These are phyloP conservation scores for Dicorynia guianensis DNA, from an alignment of 306 rosid species.

Conservation along the genomic window DNA sequence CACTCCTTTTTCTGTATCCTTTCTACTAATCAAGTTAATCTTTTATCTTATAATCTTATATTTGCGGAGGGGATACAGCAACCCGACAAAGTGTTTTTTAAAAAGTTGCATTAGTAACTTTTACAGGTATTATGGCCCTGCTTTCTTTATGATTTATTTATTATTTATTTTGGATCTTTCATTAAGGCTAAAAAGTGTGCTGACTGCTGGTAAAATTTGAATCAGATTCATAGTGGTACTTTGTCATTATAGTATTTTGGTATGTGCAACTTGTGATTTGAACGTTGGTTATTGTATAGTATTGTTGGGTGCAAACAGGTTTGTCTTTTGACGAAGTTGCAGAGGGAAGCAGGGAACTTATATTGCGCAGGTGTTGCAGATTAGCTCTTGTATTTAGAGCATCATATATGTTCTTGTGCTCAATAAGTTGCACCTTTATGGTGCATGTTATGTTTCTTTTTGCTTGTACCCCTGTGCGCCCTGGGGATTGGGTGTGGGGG, in stretches of 20 bases:
- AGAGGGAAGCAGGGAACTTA: slow-evolving; percentile 21
- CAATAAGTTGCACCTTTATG: neutral
- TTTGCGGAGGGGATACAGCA: neutral
- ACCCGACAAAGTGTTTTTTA: neutral
- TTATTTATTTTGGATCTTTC: too few relatives aligned
- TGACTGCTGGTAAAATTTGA: neutral
- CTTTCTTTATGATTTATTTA: neutral
- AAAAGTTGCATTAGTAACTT: neutral
- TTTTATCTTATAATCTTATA: slow-evolving; percentile 4
- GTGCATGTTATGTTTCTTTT: too few relatives aligned
- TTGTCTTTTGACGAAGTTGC: neutral
- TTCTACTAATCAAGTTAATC: neutral
- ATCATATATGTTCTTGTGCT: neutral
- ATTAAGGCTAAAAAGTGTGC: neutral
- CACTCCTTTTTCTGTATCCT: neutral
- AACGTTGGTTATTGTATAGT: neutral
- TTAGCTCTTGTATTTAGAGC: neutral
- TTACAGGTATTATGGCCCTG: neutral
- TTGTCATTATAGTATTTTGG: too few relatives aligned
- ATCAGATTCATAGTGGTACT: too few relatives aligned
- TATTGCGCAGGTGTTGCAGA: slow-evolving; percentile 1
- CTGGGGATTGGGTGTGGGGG: too few relatives aligned
- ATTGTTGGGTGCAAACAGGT: neutral
- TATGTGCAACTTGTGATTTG: neutral
- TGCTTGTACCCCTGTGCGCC: too few relatives aligned